Evolutionary conservation across 176 grass and related monocot genomes (phyloP).

Genomic region (Coix lacrymajobi): DNA sequence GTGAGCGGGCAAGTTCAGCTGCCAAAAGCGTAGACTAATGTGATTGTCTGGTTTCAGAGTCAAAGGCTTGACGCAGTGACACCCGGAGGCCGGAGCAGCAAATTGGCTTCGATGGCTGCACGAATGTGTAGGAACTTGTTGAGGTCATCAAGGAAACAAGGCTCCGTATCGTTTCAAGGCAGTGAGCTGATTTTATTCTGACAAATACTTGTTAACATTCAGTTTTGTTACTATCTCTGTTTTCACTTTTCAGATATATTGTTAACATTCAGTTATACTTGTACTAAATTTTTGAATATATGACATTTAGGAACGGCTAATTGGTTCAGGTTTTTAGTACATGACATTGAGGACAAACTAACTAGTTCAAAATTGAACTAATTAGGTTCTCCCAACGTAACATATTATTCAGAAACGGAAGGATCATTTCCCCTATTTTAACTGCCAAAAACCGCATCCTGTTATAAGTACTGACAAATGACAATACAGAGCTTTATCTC

Average conservation of each 20-base stretch:
- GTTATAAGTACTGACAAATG: background rate
- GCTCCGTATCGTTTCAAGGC: background rate
- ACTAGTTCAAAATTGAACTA: too few relatives aligned
- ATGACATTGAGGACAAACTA: too few relatives aligned
- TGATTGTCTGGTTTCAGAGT: slow-evolving; percentile 5
- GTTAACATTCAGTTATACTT: background rate
- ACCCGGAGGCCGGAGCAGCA: background rate
- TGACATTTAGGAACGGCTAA: background rate
- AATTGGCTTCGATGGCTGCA: background rate
- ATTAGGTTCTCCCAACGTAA: background rate
- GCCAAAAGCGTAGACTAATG: background rate
- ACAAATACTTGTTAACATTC: background rate
- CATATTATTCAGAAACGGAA: background rate
- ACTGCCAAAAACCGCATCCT: too few relatives aligned
- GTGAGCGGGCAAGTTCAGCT: background rate
- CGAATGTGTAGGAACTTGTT: background rate
- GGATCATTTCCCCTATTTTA: background rate
- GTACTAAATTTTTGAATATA: background rate
- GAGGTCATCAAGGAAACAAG: background rate
- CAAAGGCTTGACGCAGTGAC: slow-evolving; percentile 23
- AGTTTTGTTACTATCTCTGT: background rate
- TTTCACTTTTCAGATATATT: background rate
- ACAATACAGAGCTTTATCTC: background rate
- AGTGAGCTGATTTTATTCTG: background rate
- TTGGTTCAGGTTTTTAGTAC: background rate